Evolutionary conservation across 495 filamentous ascomycete species (phyloP).

Genomic region (Melanomma pulvis-pyrius): DNA sequence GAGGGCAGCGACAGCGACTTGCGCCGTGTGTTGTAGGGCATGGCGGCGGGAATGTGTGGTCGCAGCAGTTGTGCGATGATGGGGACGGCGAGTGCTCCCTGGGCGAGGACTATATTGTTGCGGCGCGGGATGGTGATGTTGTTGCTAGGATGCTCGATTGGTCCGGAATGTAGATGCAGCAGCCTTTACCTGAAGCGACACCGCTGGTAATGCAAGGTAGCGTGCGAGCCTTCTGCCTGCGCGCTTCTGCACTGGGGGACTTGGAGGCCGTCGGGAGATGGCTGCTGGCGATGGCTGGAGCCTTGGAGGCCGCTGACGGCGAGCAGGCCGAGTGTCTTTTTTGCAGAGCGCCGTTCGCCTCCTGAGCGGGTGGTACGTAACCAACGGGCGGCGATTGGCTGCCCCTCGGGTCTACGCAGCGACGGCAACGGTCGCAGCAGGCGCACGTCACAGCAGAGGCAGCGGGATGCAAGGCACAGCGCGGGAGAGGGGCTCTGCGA

Average conservation of each 20-base stretch:
- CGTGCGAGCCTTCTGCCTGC: conserved; percentile 36
- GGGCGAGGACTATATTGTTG: conserved; percentile 23
- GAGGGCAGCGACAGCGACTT: conserved; percentile 94
- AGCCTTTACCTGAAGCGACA: conserved; percentile 35
- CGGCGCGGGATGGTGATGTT: conserved; percentile 25
- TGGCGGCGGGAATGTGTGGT: conserved; percentile 47
- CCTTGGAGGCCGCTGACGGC: conserved; percentile 26
- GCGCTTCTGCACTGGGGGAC: neutral
- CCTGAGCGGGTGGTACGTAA: conserved; percentile 27
- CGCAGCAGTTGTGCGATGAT: conserved; percentile 9
- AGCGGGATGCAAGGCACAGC: conserved; percentile 12
- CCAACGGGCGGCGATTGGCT: conserved; percentile 3
- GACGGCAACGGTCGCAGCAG: conserved; percentile 7
- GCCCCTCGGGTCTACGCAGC: conserved; percentile 1
- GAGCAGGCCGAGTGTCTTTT: neutral
- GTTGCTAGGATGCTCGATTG: conserved; percentile 25
- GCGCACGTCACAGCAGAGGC: neutral
- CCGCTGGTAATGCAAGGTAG: conserved; percentile 37
- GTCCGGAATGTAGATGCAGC: conserved; percentile 35
- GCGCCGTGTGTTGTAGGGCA: conserved; percentile 97
- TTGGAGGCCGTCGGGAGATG: conserved; percentile 3
- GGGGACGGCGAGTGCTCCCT: neutral
- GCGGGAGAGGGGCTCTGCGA: neutral
- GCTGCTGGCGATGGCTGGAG: too few species aligned
- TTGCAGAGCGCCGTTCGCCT: conserved; percentile 17